Evolutionary conservation across 805 yeast genomes (phyloP).

Genomic region (Sugiyamaella americana): DNA sequence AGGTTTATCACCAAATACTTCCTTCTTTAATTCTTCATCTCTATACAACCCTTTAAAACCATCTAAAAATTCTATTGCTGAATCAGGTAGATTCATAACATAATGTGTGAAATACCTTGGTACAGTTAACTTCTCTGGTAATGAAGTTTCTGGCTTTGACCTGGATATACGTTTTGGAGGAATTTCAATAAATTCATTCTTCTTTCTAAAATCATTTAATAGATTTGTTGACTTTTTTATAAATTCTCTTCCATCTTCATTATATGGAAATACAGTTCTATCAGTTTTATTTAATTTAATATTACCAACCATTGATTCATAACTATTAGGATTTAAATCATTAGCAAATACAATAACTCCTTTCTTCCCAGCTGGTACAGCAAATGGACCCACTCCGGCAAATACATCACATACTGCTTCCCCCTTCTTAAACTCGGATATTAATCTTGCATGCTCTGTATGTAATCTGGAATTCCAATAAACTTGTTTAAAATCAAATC

Average conservation of each 20-base stretch:
- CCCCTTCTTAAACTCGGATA: constrained; percentile 51
- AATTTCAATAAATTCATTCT: constrained; percentile 27
- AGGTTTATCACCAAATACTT: constrained; percentile 14
- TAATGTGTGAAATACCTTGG: constrained; percentile 60
- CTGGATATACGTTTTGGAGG: constrained; percentile 27
- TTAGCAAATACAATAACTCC: constrained; percentile 78
- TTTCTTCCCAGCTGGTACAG: constrained; percentile 90
- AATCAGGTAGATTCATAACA: constrained; percentile 94
- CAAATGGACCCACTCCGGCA: constrained; percentile 99
- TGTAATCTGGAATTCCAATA: constrained; percentile 96
- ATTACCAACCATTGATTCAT: constrained; percentile 60
- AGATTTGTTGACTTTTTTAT: constrained; percentile 55
- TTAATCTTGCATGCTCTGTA: constrained; percentile 85
- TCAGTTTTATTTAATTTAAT: constrained; percentile 56
- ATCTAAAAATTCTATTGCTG: constrained; percentile 76
- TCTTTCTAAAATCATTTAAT: constrained; percentile 42
- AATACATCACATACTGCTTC: constrained; percentile 89
- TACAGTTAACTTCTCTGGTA: constrained; percentile 31
- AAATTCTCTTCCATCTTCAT: constrained; percentile 78
- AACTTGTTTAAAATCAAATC: constrained; percentile 85
- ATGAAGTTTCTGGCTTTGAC: constrained; percentile 33
- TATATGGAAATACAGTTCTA: constrained; percentile 53
- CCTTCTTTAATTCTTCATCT: constrained; percentile 23
- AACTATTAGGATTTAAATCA: constrained; percentile 87
- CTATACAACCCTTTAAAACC: constrained; percentile 70